These are phyloP conservation scores for Gracilaria gracilis DNA, from an alignment of 23 red algal species.

Conservation along the genomic window DNA sequence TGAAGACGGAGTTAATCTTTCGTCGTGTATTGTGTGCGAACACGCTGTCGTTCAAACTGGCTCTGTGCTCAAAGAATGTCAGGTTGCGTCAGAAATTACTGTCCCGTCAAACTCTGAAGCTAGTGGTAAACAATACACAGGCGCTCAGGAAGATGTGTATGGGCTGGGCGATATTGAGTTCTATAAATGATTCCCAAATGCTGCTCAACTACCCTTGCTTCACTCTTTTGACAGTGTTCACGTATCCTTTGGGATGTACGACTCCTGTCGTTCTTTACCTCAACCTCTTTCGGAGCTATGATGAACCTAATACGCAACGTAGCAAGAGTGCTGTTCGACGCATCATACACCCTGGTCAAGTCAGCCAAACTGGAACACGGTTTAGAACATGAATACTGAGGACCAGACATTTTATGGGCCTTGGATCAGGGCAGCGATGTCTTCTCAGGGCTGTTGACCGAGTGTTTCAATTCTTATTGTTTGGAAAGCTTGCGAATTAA, in stretches of 20 bases:
- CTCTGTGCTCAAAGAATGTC: constrained; percentile 59
- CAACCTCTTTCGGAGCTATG: no score
- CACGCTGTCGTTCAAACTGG: constrained; percentile 46
- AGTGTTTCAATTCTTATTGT: background rate
- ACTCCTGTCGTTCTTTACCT: no score
- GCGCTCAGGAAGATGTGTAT: constrained; percentile 12
- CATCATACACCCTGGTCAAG: no score
- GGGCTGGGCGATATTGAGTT: constrained; percentile 14
- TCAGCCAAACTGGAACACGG: no score
- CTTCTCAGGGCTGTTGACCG: background rate
- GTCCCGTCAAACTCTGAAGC: constrained; percentile 24
- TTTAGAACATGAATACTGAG: no score
- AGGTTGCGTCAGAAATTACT: constrained; percentile 35
- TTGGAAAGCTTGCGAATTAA: background rate
- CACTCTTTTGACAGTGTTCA: no score
- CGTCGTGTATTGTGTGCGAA: constrained; percentile 48
- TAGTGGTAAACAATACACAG: constrained; percentile 28
- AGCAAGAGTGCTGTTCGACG: no score
- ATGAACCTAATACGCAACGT: no score
- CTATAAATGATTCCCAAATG: background rate
- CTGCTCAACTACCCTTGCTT: background rate
- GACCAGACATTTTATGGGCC: no score
- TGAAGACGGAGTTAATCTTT: constrained; percentile 63
- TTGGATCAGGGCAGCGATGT: no score
- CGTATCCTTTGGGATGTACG: no score